Evolutionary conservation across 495 filamentous ascomycete species (phyloP).

Genomic region (Monascus purpureus): DNA sequence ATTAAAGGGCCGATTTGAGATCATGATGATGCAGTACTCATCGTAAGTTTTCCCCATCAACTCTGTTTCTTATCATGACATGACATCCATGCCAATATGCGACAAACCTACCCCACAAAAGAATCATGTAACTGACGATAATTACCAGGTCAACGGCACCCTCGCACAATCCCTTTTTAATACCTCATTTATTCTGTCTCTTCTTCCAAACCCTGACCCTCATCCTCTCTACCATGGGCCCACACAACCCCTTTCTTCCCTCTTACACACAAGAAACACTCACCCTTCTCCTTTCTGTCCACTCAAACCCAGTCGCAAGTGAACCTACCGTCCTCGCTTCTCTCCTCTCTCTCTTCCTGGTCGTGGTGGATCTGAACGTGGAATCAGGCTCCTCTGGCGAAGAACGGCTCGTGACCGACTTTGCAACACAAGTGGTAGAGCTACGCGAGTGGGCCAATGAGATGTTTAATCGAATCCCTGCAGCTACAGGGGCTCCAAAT

Average conservation of each 20-base stretch:
- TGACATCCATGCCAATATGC: neutral
- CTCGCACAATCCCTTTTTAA: constrained; percentile 26
- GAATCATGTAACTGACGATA: neutral
- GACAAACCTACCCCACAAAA: neutral
- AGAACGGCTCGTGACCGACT: constrained; percentile 50
- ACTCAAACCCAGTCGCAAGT: constrained; percentile 26
- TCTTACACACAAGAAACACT: constrained; percentile 32
- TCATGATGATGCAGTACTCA: constrained; percentile 29
- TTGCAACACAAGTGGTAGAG: constrained; percentile 25
- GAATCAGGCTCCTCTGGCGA: constrained; percentile 40
- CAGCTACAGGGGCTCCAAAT: constrained; percentile 36
- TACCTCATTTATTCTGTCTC: constrained; percentile 34
- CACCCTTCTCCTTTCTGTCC: constrained; percentile 30
- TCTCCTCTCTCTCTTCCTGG: constrained; percentile 63
- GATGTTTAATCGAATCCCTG: constrained; percentile 47
- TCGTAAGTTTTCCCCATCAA: constrained; percentile 16
- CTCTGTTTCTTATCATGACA: neutral
- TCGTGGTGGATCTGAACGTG: constrained; percentile 70
- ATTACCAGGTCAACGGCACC: constrained; percentile 17
- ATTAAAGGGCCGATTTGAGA: constrained; percentile 39
- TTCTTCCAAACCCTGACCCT: constrained; percentile 38
- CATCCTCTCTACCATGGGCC: constrained; percentile 34
- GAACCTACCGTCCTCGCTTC: constrained; percentile 56
- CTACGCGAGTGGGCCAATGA: constrained; percentile 34
- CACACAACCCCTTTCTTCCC: constrained; percentile 29